phyloP scores from a whole-genome alignment of 78 protist genomes.

The Salpingoeca rosetta region DNA sequence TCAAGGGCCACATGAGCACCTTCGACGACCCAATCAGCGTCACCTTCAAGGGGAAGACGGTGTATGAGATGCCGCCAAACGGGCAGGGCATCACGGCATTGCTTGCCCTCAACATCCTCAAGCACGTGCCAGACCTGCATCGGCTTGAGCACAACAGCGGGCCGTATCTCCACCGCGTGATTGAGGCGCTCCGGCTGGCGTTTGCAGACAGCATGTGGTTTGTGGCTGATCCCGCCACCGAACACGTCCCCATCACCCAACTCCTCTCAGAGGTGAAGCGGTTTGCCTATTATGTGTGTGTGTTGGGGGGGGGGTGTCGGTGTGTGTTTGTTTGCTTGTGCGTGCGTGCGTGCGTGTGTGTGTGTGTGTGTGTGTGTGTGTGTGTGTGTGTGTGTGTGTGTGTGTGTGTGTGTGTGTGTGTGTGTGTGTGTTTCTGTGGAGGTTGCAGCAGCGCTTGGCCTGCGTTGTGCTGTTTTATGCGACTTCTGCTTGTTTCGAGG shows the following conservation, averaged over 20 bases:
- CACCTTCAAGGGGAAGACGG: not conserved
- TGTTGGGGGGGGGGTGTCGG: no score
- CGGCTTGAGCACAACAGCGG: constrained; percentile 18
- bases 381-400: no score
- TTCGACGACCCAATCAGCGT: not conserved
- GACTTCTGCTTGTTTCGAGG: no score
- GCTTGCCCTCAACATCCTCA: constrained; percentile 48
- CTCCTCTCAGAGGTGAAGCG: constrained; percentile 45
- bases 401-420: no score
- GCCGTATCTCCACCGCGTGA: constrained; percentile 38
- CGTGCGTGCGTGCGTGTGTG: no score
- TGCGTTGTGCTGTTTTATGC: no score
- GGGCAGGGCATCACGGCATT: constrained; percentile 75
- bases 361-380: no score
- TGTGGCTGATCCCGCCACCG: constrained; percentile 44
- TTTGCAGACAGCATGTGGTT: constrained; percentile 51
- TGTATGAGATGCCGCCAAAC: constrained; percentile 71
- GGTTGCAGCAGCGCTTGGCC: no score
- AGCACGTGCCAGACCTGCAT: not conserved
- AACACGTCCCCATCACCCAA: constrained; percentile 22
- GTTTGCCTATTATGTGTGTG: no score
- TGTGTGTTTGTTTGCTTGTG: no score
- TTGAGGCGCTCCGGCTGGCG: constrained; percentile 45
- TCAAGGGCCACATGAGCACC: constrained; percentile 37
- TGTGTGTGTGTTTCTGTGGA: no score